Percentiles rank a stretch among this genome's conserved stretches.
Conservation (phyloP, 345 rosid genomes). For the Populus davidiana region DNA sequence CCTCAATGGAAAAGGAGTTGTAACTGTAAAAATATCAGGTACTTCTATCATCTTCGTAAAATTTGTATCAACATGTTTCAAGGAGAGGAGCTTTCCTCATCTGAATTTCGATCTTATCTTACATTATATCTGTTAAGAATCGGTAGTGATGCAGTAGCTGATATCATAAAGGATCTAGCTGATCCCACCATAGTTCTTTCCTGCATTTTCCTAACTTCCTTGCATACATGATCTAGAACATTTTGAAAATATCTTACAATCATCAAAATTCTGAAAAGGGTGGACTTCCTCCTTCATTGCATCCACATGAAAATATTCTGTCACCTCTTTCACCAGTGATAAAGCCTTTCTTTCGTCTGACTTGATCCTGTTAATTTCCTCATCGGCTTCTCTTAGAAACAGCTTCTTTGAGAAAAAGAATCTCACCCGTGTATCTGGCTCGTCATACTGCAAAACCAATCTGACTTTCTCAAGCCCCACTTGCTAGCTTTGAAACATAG, state of each 20-base stretch:
- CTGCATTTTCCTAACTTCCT: conserved; percentile 85
- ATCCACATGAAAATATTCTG: conserved; percentile 87
- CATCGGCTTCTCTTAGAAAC: conserved; percentile 76
- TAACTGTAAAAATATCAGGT: neutral
- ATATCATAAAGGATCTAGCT: conserved; percentile 82
- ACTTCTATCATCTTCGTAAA: neutral
- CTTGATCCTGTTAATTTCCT: conserved; percentile 65
- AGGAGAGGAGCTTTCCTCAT: conserved; percentile 73
- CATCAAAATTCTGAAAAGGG: conserved; percentile 80
- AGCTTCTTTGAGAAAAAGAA: conserved; percentile 69
- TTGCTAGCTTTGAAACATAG: conserved; percentile 76
- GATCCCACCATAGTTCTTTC: conserved; percentile 72
- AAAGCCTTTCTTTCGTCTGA: conserved; percentile 70
- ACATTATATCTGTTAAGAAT: conserved; percentile 68
- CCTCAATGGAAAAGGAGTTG: neutral
- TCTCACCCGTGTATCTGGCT: conserved; percentile 53
- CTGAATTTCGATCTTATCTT: conserved; percentile 71
- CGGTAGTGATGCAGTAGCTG: conserved; percentile 70
- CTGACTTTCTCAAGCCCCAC: conserved; percentile 74
- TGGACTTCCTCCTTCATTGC: conserved; percentile 91
- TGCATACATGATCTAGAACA: conserved; percentile 83
- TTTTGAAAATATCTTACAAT: conserved; percentile 85
- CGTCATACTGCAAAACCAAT: conserved; percentile 66
- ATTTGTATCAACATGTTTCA: conserved; percentile 35
- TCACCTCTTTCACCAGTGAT: conserved; percentile 80